Evolutionary conservation across 495 filamentous ascomycete genomes (phyloP), one percentile per base, ranked within the genome.

Genomic region (Aspergillus leporis): DNA sequence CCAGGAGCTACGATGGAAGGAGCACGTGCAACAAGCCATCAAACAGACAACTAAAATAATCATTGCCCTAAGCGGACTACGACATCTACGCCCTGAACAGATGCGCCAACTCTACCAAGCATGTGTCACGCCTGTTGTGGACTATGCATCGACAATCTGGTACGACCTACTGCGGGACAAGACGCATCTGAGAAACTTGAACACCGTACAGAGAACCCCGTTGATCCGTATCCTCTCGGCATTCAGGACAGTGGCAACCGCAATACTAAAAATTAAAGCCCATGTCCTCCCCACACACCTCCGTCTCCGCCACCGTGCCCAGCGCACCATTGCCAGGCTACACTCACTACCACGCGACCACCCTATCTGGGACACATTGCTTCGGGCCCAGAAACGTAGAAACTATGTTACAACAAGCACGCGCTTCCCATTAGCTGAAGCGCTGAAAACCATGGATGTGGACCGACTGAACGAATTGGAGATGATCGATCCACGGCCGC

Each of bases 41-140:
- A 67, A 68, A 52, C 58, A 53, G 19, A 60, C 62, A 13, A 68
- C 60, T 1, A 63, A 65, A 38, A 46, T 53, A 5, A 62, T 31
- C 30, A 65, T 67, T 19, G 60, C 61, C 2, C 40, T 71, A 3
- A 46, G 45, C 4, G 55, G 62, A 19, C 58, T 66, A 13, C 9
- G 58, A 32, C 49, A 68, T n/a, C 57, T 68, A 12, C 58, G 58
- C 18, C 61, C 63, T 21, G 65, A 61, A 21, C 61, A 70, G 50
- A 67, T 66, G 52, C 25, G 63, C 28, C 68, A 68, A 49, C 36
- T 66, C 32, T 70, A 70, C 53, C 36, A 70, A 51, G 63, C 61
- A 5, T 67, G 61, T 40, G 61, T 70, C 0, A 62, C 57, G n/a
- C 63, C 61, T 22, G 25, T 63, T 1, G 31, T 66, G 22, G 50